These are phyloP conservation scores for Fusarium piperis DNA, from an alignment of 2,329 filamentous ascomycete species.

Conservation along the genomic window DNA sequence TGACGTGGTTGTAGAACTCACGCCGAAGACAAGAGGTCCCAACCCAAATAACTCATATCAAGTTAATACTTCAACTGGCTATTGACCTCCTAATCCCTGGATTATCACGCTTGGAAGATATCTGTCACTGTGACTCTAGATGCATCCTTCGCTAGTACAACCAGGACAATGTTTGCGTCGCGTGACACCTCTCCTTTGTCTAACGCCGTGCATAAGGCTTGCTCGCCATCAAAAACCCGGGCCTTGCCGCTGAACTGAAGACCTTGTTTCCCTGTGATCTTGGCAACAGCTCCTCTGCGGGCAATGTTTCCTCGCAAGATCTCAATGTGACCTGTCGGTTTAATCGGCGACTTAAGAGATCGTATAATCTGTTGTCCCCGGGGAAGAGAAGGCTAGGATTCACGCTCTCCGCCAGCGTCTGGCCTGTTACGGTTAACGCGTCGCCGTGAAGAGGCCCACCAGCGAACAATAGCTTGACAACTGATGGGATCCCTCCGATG, in stretches of 20 bases:
- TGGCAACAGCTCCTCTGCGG: slow-evolving; percentile 87
- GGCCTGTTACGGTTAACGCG: slow-evolving; percentile 73
- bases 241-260: slow-evolving; percentile 81
- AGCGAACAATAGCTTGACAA: neutral
- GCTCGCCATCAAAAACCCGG: slow-evolving; percentile 86
- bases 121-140: neutral
- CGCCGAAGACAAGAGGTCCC: neutral
- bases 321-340: slow-evolving; percentile 84
- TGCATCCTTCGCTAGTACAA: slow-evolving; percentile 63
- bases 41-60: neutral
- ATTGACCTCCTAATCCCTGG: neutral
- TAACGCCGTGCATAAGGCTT: slow-evolving; percentile 78
- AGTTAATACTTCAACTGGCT: neutral
- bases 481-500: neutral
- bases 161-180: slow-evolving; percentile 76
- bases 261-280: slow-evolving; percentile 95
- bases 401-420: slow-evolving; percentile 83
- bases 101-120: neutral
- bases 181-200: slow-evolving; percentile 67
- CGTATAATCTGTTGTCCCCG: slow-evolving; percentile 87
- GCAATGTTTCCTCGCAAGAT: slow-evolving; percentile 87
- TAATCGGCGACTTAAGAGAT: slow-evolving; percentile 76
- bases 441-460: neutral
- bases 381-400: slow-evolving; percentile 76
- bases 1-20: neutral